phyloP scores from a whole-genome alignment of 768 basidiomycete species.

The Calocybe cyanea region DNA sequence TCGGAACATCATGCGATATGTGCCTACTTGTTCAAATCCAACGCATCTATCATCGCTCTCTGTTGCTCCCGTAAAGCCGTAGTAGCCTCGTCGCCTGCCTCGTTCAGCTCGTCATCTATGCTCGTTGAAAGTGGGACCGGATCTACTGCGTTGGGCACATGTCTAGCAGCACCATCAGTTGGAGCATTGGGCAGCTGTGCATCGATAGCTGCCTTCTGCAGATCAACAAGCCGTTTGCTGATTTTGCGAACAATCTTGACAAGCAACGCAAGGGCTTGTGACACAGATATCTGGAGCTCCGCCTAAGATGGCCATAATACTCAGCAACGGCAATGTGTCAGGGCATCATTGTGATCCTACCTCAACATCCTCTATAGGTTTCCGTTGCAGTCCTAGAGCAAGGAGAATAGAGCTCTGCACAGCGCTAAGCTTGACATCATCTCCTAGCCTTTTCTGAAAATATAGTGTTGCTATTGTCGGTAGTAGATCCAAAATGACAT shows the following conservation, averaged over 20 bases:
- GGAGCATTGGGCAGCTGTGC: conserved; percentile 52
- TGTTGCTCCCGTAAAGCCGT: conserved; percentile 73
- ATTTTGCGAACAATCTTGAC: conserved; percentile 86
- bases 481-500: conserved; percentile 90
- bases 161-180: conserved; percentile 16
- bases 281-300: conserved; percentile 80
- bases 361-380: conserved; percentile 87
- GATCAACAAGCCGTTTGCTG: conserved; percentile 67
- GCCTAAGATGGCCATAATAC: conserved; percentile 35
- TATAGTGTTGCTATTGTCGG: conserved; percentile 79
- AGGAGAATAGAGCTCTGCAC: conserved; percentile 92
- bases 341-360: too few species aligned
- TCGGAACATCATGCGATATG: not conserved
- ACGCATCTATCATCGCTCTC: conserved; percentile 79
- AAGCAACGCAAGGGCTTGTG: conserved; percentile 87
- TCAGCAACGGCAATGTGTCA: too few species aligned
- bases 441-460: conserved; percentile 72
- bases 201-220: conserved; percentile 76
- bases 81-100: conserved; percentile 71
- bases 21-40: conserved; percentile 86
- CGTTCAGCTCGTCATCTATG: conserved; percentile 68
- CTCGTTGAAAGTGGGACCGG: conserved; percentile 44
- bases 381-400: conserved; percentile 85
- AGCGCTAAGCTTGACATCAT: conserved; percentile 68
- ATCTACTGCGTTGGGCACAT: conserved; percentile 14